Conservation (phyloP, 2,329 filamentous ascomycete species). For the Xylariaceae sp. region DNA sequence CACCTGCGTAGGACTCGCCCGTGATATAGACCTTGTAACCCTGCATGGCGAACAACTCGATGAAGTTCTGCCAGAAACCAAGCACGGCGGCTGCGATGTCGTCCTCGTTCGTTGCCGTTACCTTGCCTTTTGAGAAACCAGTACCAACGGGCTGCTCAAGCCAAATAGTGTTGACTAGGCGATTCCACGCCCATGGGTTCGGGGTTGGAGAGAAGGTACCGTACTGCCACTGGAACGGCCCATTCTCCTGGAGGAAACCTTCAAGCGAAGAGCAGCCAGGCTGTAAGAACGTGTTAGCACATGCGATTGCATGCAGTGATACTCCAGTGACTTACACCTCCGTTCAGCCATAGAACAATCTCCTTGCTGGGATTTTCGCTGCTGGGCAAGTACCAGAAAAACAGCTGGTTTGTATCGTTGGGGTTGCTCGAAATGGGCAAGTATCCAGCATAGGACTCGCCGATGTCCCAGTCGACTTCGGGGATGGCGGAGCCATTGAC, state of each 20-base stretch:
- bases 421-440: slow-evolving; percentile 48
- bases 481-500: slow-evolving; percentile 60
- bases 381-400: slow-evolving; percentile 56
- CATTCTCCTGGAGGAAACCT: slow-evolving; percentile 72
- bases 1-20: slow-evolving; percentile 51
- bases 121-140: slow-evolving; percentile 63
- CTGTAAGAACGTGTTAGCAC: slow-evolving; percentile 26
- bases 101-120: slow-evolving; percentile 61
- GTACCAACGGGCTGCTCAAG: slow-evolving; percentile 66
- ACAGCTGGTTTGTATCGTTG: slow-evolving; percentile 41
- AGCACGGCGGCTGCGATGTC: slow-evolving; percentile 69
- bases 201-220: slow-evolving; percentile 62
- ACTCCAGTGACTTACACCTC: slow-evolving; percentile 34
- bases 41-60: slow-evolving; percentile 50
- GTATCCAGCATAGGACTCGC: slow-evolving; percentile 56
- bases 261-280: slow-evolving; percentile 60
- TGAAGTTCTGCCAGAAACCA: slow-evolving; percentile 65
- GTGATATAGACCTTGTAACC: slow-evolving; percentile 52
- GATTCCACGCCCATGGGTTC: slow-evolving; percentile 72
- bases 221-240: slow-evolving; percentile 66
- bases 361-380: slow-evolving; percentile 44
- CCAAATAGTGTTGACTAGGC: slow-evolving; percentile 74
- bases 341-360: slow-evolving; percentile 51
- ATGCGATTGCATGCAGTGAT: not conserved
- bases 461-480: slow-evolving; percentile 60